Conservation (phyloP, 495 filamentous ascomycete species). For the Hypoxylon crocopeplum region DNA sequence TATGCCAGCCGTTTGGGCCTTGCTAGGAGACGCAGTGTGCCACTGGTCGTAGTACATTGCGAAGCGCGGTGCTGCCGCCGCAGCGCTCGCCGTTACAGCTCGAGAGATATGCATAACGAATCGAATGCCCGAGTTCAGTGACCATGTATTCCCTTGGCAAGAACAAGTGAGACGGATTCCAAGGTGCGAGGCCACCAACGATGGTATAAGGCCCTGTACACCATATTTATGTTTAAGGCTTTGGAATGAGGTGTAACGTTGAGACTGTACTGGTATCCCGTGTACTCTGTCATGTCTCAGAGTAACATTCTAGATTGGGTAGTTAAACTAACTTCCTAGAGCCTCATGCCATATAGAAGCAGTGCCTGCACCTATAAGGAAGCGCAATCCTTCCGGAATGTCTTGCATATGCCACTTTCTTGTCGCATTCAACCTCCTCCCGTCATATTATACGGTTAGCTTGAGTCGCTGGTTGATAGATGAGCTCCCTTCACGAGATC, state of each 20-base stretch:
- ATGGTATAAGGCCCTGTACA: no score
- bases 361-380: neutral
- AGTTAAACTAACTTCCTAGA: conserved; percentile 12
- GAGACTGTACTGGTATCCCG: conserved; percentile 6
- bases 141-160: neutral
- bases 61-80: conserved; percentile 27
- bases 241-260: conserved; percentile 39
- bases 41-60: conserved; percentile 46
- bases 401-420: no score
- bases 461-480: no score
- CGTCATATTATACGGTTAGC: no score
- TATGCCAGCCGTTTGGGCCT: conserved; percentile 44
- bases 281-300: conserved; percentile 8
- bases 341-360: conserved; percentile 19
- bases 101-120: conserved; percentile 34
- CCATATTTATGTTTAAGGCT: conserved; percentile 24
- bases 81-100: conserved; percentile 21
- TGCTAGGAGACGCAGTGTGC: conserved; percentile 41
- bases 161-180: neutral
- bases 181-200: neutral
- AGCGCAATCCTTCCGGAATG: conserved; percentile 1
- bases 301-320: conserved; percentile 27
- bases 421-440: no score
- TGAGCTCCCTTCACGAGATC: no score
- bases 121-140: conserved; percentile 1